phyloP scores from a whole-genome alignment of 805 yeast genomes.

The Barnettozyma siamensis region DNA sequence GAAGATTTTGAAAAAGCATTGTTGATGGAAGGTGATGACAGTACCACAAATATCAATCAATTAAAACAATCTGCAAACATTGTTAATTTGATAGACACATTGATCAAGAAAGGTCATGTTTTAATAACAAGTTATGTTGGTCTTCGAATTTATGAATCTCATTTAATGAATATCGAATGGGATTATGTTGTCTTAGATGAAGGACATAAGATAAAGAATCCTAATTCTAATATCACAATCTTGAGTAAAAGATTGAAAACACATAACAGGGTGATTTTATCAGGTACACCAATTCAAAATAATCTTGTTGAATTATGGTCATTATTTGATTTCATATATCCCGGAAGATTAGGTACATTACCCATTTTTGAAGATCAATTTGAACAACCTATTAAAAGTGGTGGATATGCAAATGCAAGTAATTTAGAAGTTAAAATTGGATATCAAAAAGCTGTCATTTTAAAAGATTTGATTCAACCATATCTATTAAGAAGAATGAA shows the following conservation, averaged over 20 bases:
- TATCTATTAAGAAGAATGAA: slow-evolving; percentile 82
- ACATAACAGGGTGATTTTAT: slow-evolving; percentile 76
- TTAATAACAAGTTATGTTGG: slow-evolving; percentile 91
- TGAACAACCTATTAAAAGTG: slow-evolving; percentile 86
- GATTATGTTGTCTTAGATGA: slow-evolving; percentile 90
- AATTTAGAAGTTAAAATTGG: slow-evolving; percentile 96
- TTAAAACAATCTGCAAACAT: slow-evolving; percentile 35
- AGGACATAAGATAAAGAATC: slow-evolving; percentile 95
- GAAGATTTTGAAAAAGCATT: slow-evolving; percentile 48
- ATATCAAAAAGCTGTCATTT: slow-evolving; percentile 88
- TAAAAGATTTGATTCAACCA: slow-evolving; percentile 85
- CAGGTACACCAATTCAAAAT: slow-evolving; percentile 97
- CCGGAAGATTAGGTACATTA: slow-evolving; percentile 89
- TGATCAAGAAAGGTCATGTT: slow-evolving; percentile 70
- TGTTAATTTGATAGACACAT: slow-evolving; percentile 46
- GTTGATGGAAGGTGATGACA: slow-evolving; percentile 37
- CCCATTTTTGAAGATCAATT: slow-evolving; percentile 94
- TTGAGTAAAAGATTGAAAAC: slow-evolving; percentile 82
- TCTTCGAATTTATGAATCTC: slow-evolving; percentile 57
- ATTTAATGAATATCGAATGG: slow-evolving; percentile 69
- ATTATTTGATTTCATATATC: slow-evolving; percentile 88
- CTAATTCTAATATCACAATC: slow-evolving; percentile 82
- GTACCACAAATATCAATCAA: slow-evolving; percentile 21
- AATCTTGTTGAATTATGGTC: slow-evolving; percentile 92
- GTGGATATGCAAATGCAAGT: slow-evolving; percentile 98